Percentiles rank a stretch among this genome's conserved stretches.
Evolutionary conservation across 768 basidiomycete genomes (phyloP).

Genomic region (Suillus alpinus): DNA sequence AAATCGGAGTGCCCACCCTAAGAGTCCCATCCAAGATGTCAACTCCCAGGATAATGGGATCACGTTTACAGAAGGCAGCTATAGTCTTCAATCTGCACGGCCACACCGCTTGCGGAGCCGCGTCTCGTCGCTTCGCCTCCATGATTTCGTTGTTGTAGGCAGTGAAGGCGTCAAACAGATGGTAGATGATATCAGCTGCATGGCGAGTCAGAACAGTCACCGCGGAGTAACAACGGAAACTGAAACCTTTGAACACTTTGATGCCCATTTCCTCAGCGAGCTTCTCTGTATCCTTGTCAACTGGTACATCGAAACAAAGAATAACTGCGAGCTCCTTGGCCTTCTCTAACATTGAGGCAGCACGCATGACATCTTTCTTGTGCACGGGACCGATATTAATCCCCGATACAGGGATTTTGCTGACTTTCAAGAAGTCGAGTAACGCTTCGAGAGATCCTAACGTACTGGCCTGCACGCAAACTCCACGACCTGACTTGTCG

Average conservation of each 20-base stretch:
- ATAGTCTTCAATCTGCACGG: conserved; percentile 92
- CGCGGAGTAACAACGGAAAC: background rate
- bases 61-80: conserved; percentile 93
- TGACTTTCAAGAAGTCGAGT: conserved; percentile 89
- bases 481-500: conserved; percentile 94
- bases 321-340: conserved; percentile 94
- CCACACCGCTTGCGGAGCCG: conserved; percentile 95
- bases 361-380: conserved; percentile 91
- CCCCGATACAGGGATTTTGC: conserved; percentile 96
- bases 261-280: conserved; percentile 94
- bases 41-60: conserved; percentile 95
- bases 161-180: conserved; percentile 94
- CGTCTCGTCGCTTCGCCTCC: conserved; percentile 89
- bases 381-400: conserved; percentile 98
- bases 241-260: conserved; percentile 86
- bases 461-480: conserved; percentile 96
- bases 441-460: conserved; percentile 96
- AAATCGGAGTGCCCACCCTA: conserved; percentile 90
- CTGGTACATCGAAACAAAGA: conserved; percentile 92
- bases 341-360: conserved; percentile 92
- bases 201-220: background rate
- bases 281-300: conserved; percentile 91
- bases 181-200: conserved; percentile 97
- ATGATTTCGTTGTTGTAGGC: conserved; percentile 89
- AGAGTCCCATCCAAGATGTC: conserved; percentile 93